Base-by-base conservation (phyloP, 148 eudicot genomes). In the Oxyria digyna region DNA sequence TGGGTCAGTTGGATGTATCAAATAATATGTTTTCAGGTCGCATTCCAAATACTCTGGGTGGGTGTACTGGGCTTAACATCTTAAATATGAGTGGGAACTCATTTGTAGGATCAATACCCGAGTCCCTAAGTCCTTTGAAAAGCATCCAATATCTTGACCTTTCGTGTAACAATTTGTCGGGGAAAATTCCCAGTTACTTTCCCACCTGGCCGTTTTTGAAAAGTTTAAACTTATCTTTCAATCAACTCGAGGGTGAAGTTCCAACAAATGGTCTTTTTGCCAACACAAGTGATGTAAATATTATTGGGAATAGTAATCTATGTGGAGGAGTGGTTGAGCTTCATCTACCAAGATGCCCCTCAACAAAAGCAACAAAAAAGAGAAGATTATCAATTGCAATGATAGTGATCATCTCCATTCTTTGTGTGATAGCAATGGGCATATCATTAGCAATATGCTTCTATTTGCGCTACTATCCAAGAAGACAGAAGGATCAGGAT, bases 161-260 rank as follows among this genome's bases (percentile, higher is more conserved):
- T 74, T 84, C 87, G 13, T 23, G 6, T 41, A 81, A 84, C 11
- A 81, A 76, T 46, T 71, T 84, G 4, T 72, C 81, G 0, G 87
- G 85, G 1, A 5, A 70, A 54, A 71, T 84, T 23, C 84, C 87
- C 12, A 55, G 40, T 0, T 73, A 63, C 35, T 24, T 83, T 0
- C 37, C 24, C n/a, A 18, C 46, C 41, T 69, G 63, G 63, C 18
- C 76, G 11, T 7, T 37, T 14, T 41, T 76, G 26, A 24, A 45
- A 23, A 46, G 13, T 15, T 71, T 81, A 2, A 73, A 81, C 55
- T 27, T 84, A 17, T 76, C 80, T 10, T 63, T 57, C n/a, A 84
- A 84, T 27, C 37, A 68, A 71, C 67, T 84, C 38, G 78, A 79
- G 55, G 87, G 87, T 38, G 74, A 43, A 57, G 72, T 81, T 18